phyloP scores from a whole-genome alignment of 2,329 filamentous ascomycete species.

The Drechslera avenae region DNA sequence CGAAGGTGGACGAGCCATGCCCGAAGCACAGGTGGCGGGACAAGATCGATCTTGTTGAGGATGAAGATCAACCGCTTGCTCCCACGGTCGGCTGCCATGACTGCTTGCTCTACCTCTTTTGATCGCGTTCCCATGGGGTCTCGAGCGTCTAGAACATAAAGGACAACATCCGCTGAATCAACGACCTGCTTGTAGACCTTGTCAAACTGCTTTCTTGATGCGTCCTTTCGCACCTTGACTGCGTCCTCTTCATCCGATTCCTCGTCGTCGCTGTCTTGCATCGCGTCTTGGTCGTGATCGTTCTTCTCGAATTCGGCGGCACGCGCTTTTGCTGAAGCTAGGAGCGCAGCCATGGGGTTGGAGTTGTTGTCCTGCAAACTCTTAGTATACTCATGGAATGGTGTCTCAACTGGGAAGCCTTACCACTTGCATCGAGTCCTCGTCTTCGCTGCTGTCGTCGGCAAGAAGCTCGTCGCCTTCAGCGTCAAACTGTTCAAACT shows the following conservation, averaged over 20 bases:
- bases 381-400: conserved; percentile 10
- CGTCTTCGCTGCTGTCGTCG: conserved; percentile 57
- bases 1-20: conserved; percentile 84
- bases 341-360: conserved; percentile 89
- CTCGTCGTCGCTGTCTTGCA: conserved; percentile 62
- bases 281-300: conserved; percentile 63
- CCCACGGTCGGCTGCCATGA: conserved; percentile 84
- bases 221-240: conserved; percentile 54
- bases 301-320: conserved; percentile 75
- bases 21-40: conserved; percentile 80
- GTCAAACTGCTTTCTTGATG: conserved; percentile 86
- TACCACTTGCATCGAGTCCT: conserved; percentile 63
- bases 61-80: conserved; percentile 89
- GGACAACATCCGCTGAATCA: conserved; percentile 84
- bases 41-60: conserved; percentile 93
- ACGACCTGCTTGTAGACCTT: conserved; percentile 95
- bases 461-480: conserved; percentile 61
- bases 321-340: conserved; percentile 80
- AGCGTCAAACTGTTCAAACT: conserved; percentile 41
- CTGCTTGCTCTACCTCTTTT: conserved; percentile 84
- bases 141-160: conserved; percentile 91
- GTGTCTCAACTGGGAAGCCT: conserved; percentile 6
- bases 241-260: conserved; percentile 51
- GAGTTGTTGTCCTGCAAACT: conserved; percentile 64
- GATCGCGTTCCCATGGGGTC: conserved; percentile 91